A percentile compares a stretch with the other conserved stretches of the same genome.
These are phyloP conservation scores for Pseudocercospora vitis DNA, from an alignment of 2,329 filamentous ascomycete genomes.

Conservation along the genomic window DNA sequence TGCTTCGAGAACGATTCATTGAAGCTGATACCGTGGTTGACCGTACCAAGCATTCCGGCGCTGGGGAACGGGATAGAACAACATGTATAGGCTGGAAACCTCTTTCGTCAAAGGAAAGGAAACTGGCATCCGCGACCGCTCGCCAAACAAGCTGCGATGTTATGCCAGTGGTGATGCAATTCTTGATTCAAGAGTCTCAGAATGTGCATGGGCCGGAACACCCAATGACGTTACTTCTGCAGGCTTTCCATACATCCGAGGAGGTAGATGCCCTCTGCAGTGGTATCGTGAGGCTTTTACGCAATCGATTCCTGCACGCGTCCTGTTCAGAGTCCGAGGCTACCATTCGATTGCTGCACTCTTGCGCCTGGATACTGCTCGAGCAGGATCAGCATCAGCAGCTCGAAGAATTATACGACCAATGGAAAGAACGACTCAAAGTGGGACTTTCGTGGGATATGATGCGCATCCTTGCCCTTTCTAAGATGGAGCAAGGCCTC, in stretches of 20 bases:
- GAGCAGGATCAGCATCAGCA: constrained; percentile 1
- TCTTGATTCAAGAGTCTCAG: not conserved
- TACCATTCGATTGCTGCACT: not conserved
- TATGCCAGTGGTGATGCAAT: not conserved
- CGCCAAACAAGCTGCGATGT: constrained; percentile 3
- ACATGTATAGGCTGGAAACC: not conserved
- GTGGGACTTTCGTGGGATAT: not conserved
- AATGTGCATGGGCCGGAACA: constrained; percentile 1
- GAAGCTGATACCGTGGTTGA: not conserved
- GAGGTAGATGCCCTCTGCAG: constrained; percentile 1
- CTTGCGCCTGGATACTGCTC: constrained; percentile 1
- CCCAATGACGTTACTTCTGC: not conserved
- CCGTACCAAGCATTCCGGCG: not conserved
- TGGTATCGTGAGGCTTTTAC: not conserved
- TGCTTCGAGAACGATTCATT: not conserved
- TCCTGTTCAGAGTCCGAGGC: not conserved
- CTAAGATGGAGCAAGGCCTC: constrained; percentile 1
- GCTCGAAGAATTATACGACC: constrained; percentile 1
- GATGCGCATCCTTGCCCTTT: not conserved
- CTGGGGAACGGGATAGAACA: not conserved
- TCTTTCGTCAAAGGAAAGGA: not conserved
- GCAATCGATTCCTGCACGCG: not conserved
- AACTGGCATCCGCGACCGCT: not conserved
- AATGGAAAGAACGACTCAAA: not conserved
- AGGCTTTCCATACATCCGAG: not conserved